Percentiles rank a stretch among this genome's conserved stretches.
Evolutionary conservation across 108 stramenopile genomes (phyloP).

Genomic region (Cyclotella kingstonii): DNA sequence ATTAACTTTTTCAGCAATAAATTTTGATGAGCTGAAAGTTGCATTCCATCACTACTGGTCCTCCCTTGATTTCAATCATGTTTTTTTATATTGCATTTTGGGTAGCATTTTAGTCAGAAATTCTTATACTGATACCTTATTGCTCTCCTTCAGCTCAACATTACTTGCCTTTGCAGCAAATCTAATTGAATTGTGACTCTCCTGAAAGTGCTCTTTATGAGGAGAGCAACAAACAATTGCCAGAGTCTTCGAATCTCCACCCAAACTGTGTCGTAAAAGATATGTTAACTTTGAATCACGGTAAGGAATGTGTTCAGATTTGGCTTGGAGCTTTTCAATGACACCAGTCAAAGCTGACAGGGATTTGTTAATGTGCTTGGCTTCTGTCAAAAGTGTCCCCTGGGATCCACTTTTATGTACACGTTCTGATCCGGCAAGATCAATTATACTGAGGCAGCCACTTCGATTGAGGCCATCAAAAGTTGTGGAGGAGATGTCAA

Average conservation of each 20-base stretch:
- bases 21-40: no score
- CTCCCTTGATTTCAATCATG: no score
- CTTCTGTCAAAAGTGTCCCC: constrained; percentile 74
- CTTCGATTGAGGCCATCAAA: constrained; percentile 46
- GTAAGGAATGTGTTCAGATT: constrained; percentile 80
- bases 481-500: constrained; percentile 45
- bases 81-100: no score
- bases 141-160: constrained; percentile 68
- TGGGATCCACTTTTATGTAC: constrained; percentile 79
- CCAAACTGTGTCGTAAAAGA: constrained; percentile 80
- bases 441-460: constrained; percentile 78
- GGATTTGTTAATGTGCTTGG: constrained; percentile 86
- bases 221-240: constrained; percentile 93
- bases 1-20: no score
- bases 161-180: constrained; percentile 87
- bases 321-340: constrained; percentile 81
- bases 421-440: constrained; percentile 93
- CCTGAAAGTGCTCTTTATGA: constrained; percentile 69
- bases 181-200: constrained; percentile 81
- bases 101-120: no score
- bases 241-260: constrained; percentile 90
- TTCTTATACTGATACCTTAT: constrained; percentile 18
- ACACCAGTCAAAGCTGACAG: constrained; percentile 73
- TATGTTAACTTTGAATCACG: constrained; percentile 94
- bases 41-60: no score